Conservation (phyloP, 2,329 filamentous ascomycete species). For the Venturia pyrina region DNA sequence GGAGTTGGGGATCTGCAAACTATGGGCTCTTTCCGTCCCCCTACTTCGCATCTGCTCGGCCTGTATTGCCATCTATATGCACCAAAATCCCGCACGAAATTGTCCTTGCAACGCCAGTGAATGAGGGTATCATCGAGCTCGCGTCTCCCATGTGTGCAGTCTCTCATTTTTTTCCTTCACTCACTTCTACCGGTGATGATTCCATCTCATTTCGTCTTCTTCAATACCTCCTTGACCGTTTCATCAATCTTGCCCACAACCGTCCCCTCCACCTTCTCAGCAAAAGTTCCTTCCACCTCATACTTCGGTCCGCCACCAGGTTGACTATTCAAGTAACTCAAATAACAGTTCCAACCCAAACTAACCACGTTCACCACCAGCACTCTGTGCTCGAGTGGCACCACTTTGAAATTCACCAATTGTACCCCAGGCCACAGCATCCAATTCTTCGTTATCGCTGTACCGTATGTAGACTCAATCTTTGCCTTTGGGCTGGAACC, state of each 20-base stretch:
- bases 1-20: background rate
- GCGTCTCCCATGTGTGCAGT: background rate
- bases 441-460: conserved; percentile 73
- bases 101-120: background rate
- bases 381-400: conserved; percentile 74
- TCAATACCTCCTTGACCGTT: conserved; percentile 1
- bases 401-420: conserved; percentile 74
- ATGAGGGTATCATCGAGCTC: conserved; percentile 2
- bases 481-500: conserved; percentile 56
- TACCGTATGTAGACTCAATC: conserved; percentile 58
- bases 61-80: background rate
- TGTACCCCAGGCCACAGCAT: conserved; percentile 82
- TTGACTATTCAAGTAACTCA: conserved; percentile 27
- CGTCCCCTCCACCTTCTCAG: background rate
- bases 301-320: conserved; percentile 14
- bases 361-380: conserved; percentile 73
- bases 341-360: conserved; percentile 33
- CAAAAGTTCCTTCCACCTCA: background rate
- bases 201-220: background rate
- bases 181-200: background rate
- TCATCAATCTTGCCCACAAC: background rate
- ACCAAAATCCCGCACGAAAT: background rate
- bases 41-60: too few relatives aligned
- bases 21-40: too few relatives aligned
- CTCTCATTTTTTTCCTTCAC: background rate